These are phyloP conservation scores for Aspergillus nomiae DNA, from an alignment of 2,329 filamentous ascomycete species.

Conservation along the genomic window DNA sequence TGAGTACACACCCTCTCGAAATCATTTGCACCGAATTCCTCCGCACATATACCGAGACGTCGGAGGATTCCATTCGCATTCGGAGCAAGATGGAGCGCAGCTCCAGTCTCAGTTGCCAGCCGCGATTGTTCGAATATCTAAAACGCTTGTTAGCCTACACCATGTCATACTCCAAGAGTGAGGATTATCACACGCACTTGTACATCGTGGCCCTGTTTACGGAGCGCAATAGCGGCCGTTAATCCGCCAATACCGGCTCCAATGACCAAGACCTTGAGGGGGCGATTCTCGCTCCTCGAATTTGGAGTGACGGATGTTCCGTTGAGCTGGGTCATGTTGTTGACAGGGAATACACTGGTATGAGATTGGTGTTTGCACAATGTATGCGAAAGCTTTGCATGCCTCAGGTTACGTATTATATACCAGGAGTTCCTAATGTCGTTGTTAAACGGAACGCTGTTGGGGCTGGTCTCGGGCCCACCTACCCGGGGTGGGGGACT, in stretches of 20 bases:
- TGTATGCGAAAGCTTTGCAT: background rate
- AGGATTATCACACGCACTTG: background rate
- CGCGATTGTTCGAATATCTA: conserved; percentile 57
- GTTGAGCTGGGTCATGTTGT: background rate
- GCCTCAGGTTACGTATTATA: background rate
- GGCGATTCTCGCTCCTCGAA: background rate
- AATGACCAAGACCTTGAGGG: background rate
- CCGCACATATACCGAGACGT: conserved; percentile 41
- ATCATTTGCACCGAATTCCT: conserved; percentile 6
- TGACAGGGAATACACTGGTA: background rate
- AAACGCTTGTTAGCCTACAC: background rate
- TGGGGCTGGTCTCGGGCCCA: background rate
- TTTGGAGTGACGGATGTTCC: background rate
- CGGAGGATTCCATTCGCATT: conserved; percentile 60
- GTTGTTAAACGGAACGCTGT: too few species aligned
- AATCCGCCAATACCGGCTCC: conserved; percentile 27
- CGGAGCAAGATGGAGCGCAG: conserved; percentile 61
- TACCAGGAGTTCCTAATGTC: background rate
- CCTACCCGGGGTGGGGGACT: background rate
- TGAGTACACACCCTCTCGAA: background rate
- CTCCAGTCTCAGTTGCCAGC: conserved; percentile 57
- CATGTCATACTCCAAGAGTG: background rate
- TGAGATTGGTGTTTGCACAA: background rate
- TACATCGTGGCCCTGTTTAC: conserved; percentile 53
- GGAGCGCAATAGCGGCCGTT: conserved; percentile 46